phyloP scores from a whole-genome alignment of 2,329 filamentous ascomycete genomes.

The Pseudogymnoascus sp. region DNA sequence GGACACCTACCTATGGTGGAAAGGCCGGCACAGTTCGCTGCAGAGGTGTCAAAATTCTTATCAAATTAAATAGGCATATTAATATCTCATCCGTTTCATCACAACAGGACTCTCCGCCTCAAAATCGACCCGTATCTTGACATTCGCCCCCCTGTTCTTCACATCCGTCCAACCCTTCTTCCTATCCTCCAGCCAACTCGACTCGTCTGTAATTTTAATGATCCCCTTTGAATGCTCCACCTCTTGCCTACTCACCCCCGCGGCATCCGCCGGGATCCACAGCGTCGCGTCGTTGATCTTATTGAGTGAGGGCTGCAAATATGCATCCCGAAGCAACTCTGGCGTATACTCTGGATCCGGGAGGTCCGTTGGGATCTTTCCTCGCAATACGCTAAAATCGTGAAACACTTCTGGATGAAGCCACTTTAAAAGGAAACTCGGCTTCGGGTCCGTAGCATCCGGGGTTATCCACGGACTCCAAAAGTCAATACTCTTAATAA shows the following conservation, averaged over 20 bases:
- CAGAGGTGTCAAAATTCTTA: constrained; percentile 53
- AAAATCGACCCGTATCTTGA: neutral
- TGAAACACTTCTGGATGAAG: constrained; percentile 52
- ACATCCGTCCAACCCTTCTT: neutral
- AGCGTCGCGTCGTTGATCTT: constrained; percentile 46
- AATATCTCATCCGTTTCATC: constrained; percentile 4
- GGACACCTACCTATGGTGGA: constrained; percentile 85
- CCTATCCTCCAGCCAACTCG: constrained; percentile 50
- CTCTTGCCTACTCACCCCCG: constrained; percentile 51
- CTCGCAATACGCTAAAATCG: constrained; percentile 43
- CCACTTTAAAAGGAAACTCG: constrained; percentile 42
- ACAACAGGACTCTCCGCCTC: neutral
- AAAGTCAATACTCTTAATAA: constrained; percentile 18
- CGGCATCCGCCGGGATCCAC: constrained; percentile 52
- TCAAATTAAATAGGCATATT: neutral
- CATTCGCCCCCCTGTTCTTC: neutral
- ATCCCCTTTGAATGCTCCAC: constrained; percentile 45
- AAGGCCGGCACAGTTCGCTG: constrained; percentile 59
- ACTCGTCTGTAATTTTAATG: constrained; percentile 53
- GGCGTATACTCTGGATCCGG: constrained; percentile 40
- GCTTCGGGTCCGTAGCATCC: constrained; percentile 32
- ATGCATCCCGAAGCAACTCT: constrained; percentile 42
- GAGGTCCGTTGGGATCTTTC: constrained; percentile 43
- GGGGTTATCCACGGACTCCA: constrained; percentile 25
- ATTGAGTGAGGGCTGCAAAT: constrained; percentile 41